Base-by-base conservation (phyloP, 176 grass and related monocot species). In the Tuctoria greenei region DNA sequence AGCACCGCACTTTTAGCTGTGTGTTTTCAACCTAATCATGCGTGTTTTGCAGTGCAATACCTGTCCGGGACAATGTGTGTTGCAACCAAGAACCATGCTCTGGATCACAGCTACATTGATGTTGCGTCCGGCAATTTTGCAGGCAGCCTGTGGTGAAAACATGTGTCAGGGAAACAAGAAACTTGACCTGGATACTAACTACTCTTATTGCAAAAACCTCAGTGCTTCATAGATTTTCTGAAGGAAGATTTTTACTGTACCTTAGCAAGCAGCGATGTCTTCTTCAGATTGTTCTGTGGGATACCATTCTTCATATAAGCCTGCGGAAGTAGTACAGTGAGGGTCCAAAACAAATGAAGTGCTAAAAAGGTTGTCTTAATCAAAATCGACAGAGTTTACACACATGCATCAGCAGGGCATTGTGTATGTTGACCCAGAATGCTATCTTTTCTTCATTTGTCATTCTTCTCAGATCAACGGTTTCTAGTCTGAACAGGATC, bases 371-470 rank as follows among this genome's bases (percentile, higher is more conserved):
- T 28, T 64, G 38, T 8, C 14, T 75, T 14, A n/a, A 69, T 16
- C 56, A 65, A 66, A 34, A 17, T 69, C 16, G 16, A 75, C 18
- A 71, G 64, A 71, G n/a, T 41, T 65, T 72, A 37, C 61, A 36
- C 90, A 99, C 96, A 92, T 99, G 92, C 96, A 99, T 99, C 64
- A 95, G 66, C 66, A 95, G 72, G 43, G 89, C 87, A 52, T 99
- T 99, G 79, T 99, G 96, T 78, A 99, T 88, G 79, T 99, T 99
- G 39, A 99, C 85, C 92, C 92, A 99, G 64, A 99, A 90, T 1
- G 96, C 89, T 9, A 99, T 75, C 85, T 91, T 99, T 74, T 95
- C 96, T 64, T 95, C 89, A 46, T 90, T 78, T 52, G 84, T 92
- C 80, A 95, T 78, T 51, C 88, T 92, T 61, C 85, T 95, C 26